Percentiles rank a stretch among this genome's conserved stretches.
Evolutionary conservation across 345 rosid genomes (phyloP).

Genomic region (Populus euphratica): DNA sequence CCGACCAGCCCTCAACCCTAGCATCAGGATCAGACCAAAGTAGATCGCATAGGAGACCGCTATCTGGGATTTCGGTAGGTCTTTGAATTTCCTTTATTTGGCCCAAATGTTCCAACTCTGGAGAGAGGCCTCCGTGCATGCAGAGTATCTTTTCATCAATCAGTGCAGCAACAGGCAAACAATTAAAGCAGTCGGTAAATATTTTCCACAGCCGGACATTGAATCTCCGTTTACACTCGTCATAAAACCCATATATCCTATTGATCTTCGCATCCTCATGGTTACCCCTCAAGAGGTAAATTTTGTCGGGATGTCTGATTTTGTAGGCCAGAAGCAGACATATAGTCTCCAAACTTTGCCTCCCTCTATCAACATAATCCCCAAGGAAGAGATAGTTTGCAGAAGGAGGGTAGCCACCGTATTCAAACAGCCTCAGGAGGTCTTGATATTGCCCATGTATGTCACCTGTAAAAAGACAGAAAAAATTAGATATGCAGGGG

Average conservation of each 20-base stretch:
- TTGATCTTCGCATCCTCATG: slow-evolving; percentile 99
- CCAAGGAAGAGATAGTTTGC: slow-evolving; percentile 92
- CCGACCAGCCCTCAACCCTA: slow-evolving; percentile 68
- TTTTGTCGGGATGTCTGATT: slow-evolving; percentile 68
- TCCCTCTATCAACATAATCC: slow-evolving; percentile 96
- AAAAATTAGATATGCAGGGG: slow-evolving; percentile 9
- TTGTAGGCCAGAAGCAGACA: slow-evolving; percentile 95
- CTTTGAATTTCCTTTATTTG: slow-evolving; percentile 77
- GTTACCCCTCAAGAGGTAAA: slow-evolving; percentile 85
- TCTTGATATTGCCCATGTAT: slow-evolving; percentile 96
- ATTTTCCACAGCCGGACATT: slow-evolving; percentile 94
- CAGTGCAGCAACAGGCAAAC: slow-evolving; percentile 89
- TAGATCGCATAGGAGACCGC: slow-evolving; percentile 88
- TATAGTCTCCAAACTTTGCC: slow-evolving; percentile 93
- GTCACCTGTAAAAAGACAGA: slow-evolving; percentile 56
- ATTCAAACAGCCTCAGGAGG: slow-evolving; percentile 76
- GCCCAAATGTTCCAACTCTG: slow-evolving; percentile 60
- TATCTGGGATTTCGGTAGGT: slow-evolving; percentile 89
- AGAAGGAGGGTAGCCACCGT: slow-evolving; percentile 87
- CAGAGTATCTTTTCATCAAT: slow-evolving; percentile 87
- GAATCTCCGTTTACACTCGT: slow-evolving; percentile 95
- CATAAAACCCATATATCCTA: slow-evolving; percentile 89
- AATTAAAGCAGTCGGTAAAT: slow-evolving; percentile 88
- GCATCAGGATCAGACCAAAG: slow-evolving; percentile 97
- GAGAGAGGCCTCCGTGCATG: slow-evolving; percentile 98